Evolutionary conservation across 805 yeast species (phyloP).

Genomic region (Sugiyamaella mastotermitis): DNA sequence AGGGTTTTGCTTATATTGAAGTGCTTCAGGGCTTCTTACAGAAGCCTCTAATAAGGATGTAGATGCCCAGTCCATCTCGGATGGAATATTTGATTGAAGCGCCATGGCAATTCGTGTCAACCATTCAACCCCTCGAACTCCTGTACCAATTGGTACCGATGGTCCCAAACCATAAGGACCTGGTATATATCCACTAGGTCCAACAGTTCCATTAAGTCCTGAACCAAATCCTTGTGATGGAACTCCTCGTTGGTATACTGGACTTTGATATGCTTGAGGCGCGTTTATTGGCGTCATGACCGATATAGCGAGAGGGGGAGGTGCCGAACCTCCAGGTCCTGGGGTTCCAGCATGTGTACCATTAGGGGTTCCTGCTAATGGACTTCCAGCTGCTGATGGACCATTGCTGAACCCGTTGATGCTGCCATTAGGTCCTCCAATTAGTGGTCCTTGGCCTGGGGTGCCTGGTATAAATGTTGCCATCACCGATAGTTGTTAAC

Average conservation of each 20-base stretch:
- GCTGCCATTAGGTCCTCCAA: too few species aligned
- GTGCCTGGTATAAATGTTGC: too few species aligned
- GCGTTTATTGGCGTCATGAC: conserved; percentile 30
- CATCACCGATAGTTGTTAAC: too few species aligned
- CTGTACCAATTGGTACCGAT: conserved; percentile 21
- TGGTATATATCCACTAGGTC: conserved; percentile 1
- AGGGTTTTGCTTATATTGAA: conserved; percentile 38
- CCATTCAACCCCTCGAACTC: conserved; percentile 55
- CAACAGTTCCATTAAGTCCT: conserved; percentile 13
- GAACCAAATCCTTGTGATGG: conserved; percentile 5
- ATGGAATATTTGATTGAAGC: conserved; percentile 53
- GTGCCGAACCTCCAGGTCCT: too few species aligned
- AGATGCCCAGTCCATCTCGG: conserved; percentile 70
- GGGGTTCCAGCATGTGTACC: too few species aligned
- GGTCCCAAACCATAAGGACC: conserved; percentile 6
- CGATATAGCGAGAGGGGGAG: conserved; percentile 23
- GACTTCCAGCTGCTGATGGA: too few species aligned
- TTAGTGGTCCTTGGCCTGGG: too few species aligned
- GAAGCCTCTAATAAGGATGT: conserved; percentile 43
- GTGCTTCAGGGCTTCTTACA: conserved; percentile 44
- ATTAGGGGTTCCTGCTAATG: too few species aligned
- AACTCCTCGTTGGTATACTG: conserved; percentile 16
- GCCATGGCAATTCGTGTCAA: conserved; percentile 66
- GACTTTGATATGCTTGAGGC: conserved; percentile 27
- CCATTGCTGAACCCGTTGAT: too few species aligned